Conservation (phyloP, 192 early-diverging fungal species). For the Linnemannia schmuckeri region DNA sequence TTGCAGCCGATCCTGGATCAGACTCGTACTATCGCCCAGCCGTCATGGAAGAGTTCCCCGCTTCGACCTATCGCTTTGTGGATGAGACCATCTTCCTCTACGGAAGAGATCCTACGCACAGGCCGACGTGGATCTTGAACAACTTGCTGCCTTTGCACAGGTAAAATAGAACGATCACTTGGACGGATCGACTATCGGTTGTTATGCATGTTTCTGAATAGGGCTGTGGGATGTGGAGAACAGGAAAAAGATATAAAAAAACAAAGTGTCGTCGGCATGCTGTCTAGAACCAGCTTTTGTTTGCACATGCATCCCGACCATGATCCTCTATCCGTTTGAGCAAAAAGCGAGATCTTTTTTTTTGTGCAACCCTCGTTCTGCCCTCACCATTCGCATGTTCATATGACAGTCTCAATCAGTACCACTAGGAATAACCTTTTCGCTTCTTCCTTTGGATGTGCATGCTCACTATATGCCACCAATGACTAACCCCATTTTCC, state of each 20-base stretch:
- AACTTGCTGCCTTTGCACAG: conserved; percentile 51
- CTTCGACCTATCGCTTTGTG: conserved; percentile 29
- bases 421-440: background rate
- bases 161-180: conserved; percentile 16
- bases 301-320: background rate
- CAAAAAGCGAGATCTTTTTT: background rate
- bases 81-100: conserved; percentile 52
- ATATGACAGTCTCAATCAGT: background rate
- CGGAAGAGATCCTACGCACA: conserved; percentile 33
- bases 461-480: background rate
- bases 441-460: background rate
- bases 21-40: conserved; percentile 42
- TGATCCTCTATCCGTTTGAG: background rate
- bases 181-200: background rate
- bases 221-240: background rate
- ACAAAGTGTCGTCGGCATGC: background rate
- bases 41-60: conserved; percentile 35
- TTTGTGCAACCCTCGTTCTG: background rate
- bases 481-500: background rate
- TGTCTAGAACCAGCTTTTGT: background rate
- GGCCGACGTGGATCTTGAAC: conserved; percentile 46
- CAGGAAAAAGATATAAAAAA: background rate
- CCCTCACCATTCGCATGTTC: background rate
- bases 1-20: conserved; percentile 42
- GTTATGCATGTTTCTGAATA: background rate